A percentile compares a stretch with the other conserved stretches of the same genome.
Conservation (phyloP, 2,329 filamentous ascomycete genomes). For the Cercospora zeina region DNA sequence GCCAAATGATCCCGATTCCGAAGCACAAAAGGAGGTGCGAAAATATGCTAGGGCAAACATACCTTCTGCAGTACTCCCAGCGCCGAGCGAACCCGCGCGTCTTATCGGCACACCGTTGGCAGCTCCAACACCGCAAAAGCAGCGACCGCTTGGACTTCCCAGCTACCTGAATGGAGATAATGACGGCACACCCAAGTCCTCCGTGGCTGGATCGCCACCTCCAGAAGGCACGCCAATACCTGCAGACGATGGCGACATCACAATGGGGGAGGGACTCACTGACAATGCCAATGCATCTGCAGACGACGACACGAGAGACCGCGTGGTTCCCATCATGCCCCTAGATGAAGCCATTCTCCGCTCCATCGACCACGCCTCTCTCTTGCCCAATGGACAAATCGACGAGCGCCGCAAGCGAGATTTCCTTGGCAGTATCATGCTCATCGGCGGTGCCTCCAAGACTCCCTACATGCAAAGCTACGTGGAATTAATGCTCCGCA, state of each 20-base stretch:
- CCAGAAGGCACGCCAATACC: constrained; percentile 76
- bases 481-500: constrained; percentile 78
- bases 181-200: constrained; percentile 78
- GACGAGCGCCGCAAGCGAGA: constrained; percentile 94
- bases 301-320: constrained; percentile 64
- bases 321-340: constrained; percentile 76
- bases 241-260: constrained; percentile 51
- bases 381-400: constrained; percentile 53
- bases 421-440: constrained; percentile 85
- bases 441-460: constrained; percentile 82
- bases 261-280: constrained; percentile 52
- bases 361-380: constrained; percentile 79
- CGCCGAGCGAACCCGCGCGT: constrained; percentile 50
- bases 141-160: constrained; percentile 62
- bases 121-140: constrained; percentile 36
- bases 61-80: constrained; percentile 44
- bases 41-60: constrained; percentile 51
- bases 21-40: constrained; percentile 72
- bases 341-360: constrained; percentile 88
- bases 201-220: constrained; percentile 81
- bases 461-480: constrained; percentile 76
- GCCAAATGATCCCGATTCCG: constrained; percentile 84
- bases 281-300: constrained; percentile 10
- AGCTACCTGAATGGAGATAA: constrained; percentile 65
- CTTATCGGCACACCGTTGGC: constrained; percentile 32